A percentile compares a stretch with the other conserved stretches of the same genome.
Evolutionary conservation across 176 grass and related monocot genomes (phyloP).

Genomic region (Avena atlantica): DNA sequence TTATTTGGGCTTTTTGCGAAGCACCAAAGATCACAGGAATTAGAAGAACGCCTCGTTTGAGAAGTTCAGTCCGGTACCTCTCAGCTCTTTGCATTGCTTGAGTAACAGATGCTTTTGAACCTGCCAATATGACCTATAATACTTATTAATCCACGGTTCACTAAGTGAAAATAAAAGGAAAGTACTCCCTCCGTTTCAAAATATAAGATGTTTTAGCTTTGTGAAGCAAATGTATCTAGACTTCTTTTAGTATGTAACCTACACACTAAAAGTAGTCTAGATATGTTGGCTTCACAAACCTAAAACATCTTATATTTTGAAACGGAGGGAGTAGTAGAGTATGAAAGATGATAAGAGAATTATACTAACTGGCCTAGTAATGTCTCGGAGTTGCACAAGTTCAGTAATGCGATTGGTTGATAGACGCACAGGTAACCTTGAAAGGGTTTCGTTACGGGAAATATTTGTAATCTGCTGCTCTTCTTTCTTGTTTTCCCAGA

Average conservation of each 20-base stretch:
- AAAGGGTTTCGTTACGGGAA: conserved; percentile 87
- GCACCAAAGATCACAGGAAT: conserved; percentile 91
- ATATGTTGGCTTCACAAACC: too few species aligned
- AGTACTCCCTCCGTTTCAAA: too few species aligned
- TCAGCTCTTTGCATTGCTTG: conserved; percentile 80
- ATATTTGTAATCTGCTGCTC: conserved; percentile 95
- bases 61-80: conserved; percentile 80
- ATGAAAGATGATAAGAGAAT: conserved; percentile 45
- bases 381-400: conserved; percentile 88
- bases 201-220: too few species aligned
- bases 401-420: conserved; percentile 85
- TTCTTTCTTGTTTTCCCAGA: conserved; percentile 98
- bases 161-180: background rate
- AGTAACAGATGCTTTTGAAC: conserved; percentile 75
- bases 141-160: conserved; percentile 54
- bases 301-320: too few species aligned
- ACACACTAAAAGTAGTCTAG: too few species aligned
- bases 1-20: conserved; percentile 58
- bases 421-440: conserved; percentile 87
- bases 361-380: conserved; percentile 90
- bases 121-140: conserved; percentile 96
- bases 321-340: background rate
- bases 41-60: conserved; percentile 87
- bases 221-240: too few species aligned
- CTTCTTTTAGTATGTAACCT: too few species aligned